Conservation (phyloP, 495 filamentous ascomycete genomes). For the Durotheca rogersii region DNA sequence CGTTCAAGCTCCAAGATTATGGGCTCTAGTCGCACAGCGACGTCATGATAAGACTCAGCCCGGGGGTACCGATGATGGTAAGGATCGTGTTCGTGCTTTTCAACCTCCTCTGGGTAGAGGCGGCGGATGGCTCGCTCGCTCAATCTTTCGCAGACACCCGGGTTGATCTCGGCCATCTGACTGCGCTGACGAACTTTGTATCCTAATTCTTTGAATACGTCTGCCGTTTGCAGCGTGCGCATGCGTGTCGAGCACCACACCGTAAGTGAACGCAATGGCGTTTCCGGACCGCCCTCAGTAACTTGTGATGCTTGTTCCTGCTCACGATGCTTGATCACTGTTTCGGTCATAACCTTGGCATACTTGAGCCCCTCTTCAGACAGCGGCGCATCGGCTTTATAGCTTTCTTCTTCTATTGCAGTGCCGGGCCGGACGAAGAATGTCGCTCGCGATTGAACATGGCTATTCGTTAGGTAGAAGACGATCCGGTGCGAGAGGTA, state of each 20-base stretch:
- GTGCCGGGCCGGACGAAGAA: constrained; percentile 85
- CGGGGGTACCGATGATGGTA: constrained; percentile 97
- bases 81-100: constrained; percentile 90
- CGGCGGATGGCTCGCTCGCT: constrained; percentile 73
- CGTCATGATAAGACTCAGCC: constrained; percentile 98
- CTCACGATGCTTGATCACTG: constrained; percentile 77
- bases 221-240: constrained; percentile 87
- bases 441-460: constrained; percentile 89
- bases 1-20: constrained; percentile 98
- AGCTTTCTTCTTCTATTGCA: constrained; percentile 75
- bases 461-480: constrained; percentile 95
- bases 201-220: constrained; percentile 71
- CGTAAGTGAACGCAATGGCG: constrained; percentile 74
- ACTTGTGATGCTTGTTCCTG: constrained; percentile 70
- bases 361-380: constrained; percentile 83
- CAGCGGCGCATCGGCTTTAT: constrained; percentile 83
- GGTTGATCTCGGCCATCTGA: constrained; percentile 96
- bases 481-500: constrained; percentile 96
- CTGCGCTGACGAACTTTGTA: constrained; percentile 86
- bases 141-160: constrained; percentile 92
- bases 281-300: constrained; percentile 64
- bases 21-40: constrained; percentile 96
- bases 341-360: constrained; percentile 82
- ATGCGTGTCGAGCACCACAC: constrained; percentile 94
- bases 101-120: constrained; percentile 84